Evolutionary conservation across 1,284 basidiomycete species (phyloP).

Genomic region (Ustilago loliicola): DNA sequence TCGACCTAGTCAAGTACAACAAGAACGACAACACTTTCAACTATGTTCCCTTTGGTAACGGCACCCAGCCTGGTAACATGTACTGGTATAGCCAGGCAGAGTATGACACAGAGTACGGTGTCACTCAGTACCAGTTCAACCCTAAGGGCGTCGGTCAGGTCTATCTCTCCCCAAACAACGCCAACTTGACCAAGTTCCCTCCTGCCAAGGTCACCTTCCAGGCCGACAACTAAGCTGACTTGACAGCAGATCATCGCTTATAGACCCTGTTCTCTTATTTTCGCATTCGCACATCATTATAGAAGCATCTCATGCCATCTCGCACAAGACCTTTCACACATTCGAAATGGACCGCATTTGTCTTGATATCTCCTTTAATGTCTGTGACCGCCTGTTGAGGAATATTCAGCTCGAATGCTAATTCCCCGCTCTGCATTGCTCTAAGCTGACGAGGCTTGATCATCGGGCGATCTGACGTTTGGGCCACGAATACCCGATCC

Average conservation of each 20-base stretch:
- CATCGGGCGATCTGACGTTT: too few relatives aligned
- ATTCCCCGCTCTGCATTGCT: too few relatives aligned
- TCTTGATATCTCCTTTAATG: neutral
- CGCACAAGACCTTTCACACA: neutral
- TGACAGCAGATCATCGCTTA: neutral
- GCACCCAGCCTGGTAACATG: neutral
- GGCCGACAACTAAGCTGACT: constrained; percentile 1
- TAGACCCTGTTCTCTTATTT: neutral
- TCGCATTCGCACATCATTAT: neutral
- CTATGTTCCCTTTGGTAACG: constrained; percentile 13
- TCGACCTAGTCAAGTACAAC: constrained; percentile 22
- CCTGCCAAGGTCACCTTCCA: constrained; percentile 29
- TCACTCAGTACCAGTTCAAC: constrained; percentile 29
- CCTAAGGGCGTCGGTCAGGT: constrained; percentile 12
- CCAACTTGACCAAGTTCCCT: constrained; percentile 30
- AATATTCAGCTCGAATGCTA: too few relatives aligned
- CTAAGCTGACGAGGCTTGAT: too few relatives aligned
- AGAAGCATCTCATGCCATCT: neutral
- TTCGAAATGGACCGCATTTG: neutral
- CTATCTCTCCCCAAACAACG: constrained; percentile 11
- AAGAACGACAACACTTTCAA: constrained; percentile 14
- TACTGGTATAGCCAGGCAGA: constrained; percentile 24
- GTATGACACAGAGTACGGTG: constrained; percentile 29
- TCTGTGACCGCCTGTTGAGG: too few relatives aligned
- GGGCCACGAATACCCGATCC: too few relatives aligned